Percentiles rank a stretch among this genome's conserved stretches.
Conservation (phyloP, 352 stramenopile genomes). For the Phytophthora aleatoria region DNA sequence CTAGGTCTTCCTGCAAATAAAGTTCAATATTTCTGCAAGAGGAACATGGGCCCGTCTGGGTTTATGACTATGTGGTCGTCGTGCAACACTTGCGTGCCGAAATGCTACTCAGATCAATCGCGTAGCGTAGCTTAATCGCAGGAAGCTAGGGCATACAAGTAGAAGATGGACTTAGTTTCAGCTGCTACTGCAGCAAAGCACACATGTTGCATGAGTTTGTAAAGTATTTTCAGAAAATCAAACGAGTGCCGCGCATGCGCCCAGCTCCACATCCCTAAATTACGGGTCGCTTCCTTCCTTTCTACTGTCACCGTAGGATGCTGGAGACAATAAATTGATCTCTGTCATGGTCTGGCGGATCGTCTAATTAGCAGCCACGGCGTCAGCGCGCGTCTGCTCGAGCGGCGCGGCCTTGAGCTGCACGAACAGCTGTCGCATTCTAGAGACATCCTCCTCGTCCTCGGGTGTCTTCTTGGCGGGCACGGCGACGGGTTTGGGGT, state of each 20-base stretch:
- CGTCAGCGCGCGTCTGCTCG: conserved; percentile 71
- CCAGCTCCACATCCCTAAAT: background rate
- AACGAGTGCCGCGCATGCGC: background rate
- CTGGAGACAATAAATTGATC: conserved; percentile 16
- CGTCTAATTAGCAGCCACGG: conserved; percentile 51
- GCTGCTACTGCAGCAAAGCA: background rate
- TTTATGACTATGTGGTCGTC: too few relatives aligned
- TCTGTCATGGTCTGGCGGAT: conserved; percentile 15
- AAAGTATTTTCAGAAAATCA: conserved; percentile 30
- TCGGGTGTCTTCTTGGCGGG: conserved; percentile 63
- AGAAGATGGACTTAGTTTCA: too few relatives aligned
- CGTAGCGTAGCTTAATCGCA: too few relatives aligned
- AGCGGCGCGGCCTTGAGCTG: conserved; percentile 93
- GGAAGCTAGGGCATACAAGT: too few relatives aligned
- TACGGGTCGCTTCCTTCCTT: conserved; percentile 3
- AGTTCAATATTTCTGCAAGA: conserved; percentile 15
- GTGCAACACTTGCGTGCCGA: too few relatives aligned
- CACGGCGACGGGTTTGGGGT: conserved; percentile 45
- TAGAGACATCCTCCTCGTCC: conserved; percentile 85
- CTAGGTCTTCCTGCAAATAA: conserved; percentile 19
- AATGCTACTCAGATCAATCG: background rate
- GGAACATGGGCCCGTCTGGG: background rate
- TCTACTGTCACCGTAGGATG: conserved; percentile 19
- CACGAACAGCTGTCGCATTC: conserved; percentile 95
- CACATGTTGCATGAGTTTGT: conserved; percentile 6